Evolutionary conservation across 164 flowering plant genomes (phyloP), one percentile per base, ranked within the genome.

Genomic region (Cinnamomum chago): DNA sequence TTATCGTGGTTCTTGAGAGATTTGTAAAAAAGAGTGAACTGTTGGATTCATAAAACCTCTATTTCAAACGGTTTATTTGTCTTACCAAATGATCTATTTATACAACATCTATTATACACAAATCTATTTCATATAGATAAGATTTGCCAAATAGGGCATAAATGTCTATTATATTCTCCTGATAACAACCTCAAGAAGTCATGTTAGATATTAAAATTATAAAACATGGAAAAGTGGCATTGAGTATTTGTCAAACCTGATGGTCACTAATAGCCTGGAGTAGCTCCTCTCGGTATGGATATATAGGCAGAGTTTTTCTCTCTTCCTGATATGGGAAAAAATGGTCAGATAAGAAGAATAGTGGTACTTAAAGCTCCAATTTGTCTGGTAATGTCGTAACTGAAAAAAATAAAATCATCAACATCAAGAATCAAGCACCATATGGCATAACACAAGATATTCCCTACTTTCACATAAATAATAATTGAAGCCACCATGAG

Each of bases 261-360:
- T 93, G 90, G 30, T 93, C 88, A 15, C 85, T 28, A 70, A 92
- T 72, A 72, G 99, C 99, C 81, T 90, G 68, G 18, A 93, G 96
- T 72, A 95, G 83, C 65, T 86, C 85, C 65, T 93, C 97, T 64
- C 99, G 86, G 81, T 88, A 93, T 23, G 85, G 81, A 77, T 82
- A 95, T 18, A 95, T 87, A 5, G 99, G 99, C 24, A 95, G 79
- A 3, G 90, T 92, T 82, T 90, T 92, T 65, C 98, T 85, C 3
- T 92, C 98, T 66, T 81, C 96, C 99, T 95, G 82, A 62, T 81
- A 64, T 70, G 79, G 30, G 22, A 75, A 58, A n/a, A 65, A 25
- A 51, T 3, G 40, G 11, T 60, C 58, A 24, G 40, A 30, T 33
- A 72, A 9, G 35, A 50, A 12, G 15, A 28, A 67, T 67, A 30